These are phyloP conservation scores for Candida schatavii DNA, from an alignment of 805 yeast genomes.

Conservation along the genomic window DNA sequence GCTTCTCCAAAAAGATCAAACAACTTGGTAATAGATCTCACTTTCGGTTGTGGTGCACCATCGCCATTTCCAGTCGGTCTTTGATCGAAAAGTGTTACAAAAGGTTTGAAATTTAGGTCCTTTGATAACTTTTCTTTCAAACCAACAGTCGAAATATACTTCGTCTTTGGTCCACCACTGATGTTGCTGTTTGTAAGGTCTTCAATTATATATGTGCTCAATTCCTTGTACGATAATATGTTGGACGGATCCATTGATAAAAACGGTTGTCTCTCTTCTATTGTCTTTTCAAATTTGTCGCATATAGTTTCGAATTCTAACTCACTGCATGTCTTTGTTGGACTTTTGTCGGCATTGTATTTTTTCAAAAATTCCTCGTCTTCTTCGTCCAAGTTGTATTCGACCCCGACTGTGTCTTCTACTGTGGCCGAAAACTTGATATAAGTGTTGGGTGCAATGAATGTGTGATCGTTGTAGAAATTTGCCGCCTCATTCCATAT, in stretches of 20 bases:
- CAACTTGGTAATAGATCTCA: constrained; percentile 48
- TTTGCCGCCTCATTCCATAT: constrained; percentile 75
- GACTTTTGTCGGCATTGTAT: constrained; percentile 13
- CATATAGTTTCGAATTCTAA: constrained; percentile 82
- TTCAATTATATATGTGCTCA: constrained; percentile 48
- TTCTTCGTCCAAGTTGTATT: constrained; percentile 84
- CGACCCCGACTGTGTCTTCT: constrained; percentile 88
- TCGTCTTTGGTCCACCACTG: constrained; percentile 27
- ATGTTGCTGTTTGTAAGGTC: constrained; percentile 26
- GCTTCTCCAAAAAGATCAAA: constrained; percentile 59
- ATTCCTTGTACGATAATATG: constrained; percentile 66
- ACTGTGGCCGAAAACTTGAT: constrained; percentile 91
- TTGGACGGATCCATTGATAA: constrained; percentile 80
- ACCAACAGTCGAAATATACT: constrained; percentile 49
- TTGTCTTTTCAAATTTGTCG: constrained; percentile 68
- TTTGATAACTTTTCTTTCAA: constrained; percentile 57
- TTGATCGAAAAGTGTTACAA: constrained; percentile 58
- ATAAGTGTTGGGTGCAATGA: constrained; percentile 71
- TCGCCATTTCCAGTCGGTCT: constrained; percentile 25
- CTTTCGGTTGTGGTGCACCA: constrained; percentile 4
- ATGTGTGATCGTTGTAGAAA: constrained; percentile 62
- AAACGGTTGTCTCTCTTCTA: constrained; percentile 84
- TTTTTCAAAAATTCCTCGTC: constrained; percentile 65
- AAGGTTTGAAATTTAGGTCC: constrained; percentile 53
- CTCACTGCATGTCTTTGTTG: constrained; percentile 51